Evolutionary conservation across 2,329 filamentous ascomycete genomes (phyloP).

Genomic region (Pyrenochaeta sp.): DNA sequence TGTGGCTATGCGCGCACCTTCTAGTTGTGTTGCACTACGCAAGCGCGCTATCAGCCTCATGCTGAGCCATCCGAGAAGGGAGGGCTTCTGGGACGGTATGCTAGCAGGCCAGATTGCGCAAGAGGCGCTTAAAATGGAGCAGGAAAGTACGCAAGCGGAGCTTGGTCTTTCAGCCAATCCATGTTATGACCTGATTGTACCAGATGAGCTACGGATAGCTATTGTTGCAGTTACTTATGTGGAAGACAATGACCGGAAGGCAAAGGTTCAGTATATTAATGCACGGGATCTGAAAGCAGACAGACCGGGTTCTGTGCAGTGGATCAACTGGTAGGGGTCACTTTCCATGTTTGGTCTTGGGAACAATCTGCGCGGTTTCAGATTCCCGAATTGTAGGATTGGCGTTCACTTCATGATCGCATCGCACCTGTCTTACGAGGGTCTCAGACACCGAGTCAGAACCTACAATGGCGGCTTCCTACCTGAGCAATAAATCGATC

Average conservation of each 20-base stretch:
- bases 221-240: constrained; percentile 29
- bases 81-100: constrained; percentile 66
- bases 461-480: too few species aligned
- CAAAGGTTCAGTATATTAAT: constrained; percentile 32
- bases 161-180: constrained; percentile 7
- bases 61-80: constrained; percentile 48
- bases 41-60: constrained; percentile 36
- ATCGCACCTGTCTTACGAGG: neutral
- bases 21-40: constrained; percentile 28
- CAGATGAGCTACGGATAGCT: constrained; percentile 30
- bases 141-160: constrained; percentile 28
- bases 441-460: too few species aligned
- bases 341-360: neutral
- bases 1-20: constrained; percentile 30
- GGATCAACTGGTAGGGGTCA: constrained; percentile 14
- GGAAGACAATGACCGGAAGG: constrained; percentile 22
- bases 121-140: constrained; percentile 37
- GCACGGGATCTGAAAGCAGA: constrained; percentile 24
- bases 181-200: constrained; percentile 23
- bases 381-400: neutral
- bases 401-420: neutral
- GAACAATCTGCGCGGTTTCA: neutral
- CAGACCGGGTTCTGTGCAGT: constrained; percentile 18
- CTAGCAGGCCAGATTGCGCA: constrained; percentile 61
- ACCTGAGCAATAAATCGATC: too few species aligned